phyloP scores from a whole-genome alignment of 257 asterid species.

The Coffea canephora region DNA sequence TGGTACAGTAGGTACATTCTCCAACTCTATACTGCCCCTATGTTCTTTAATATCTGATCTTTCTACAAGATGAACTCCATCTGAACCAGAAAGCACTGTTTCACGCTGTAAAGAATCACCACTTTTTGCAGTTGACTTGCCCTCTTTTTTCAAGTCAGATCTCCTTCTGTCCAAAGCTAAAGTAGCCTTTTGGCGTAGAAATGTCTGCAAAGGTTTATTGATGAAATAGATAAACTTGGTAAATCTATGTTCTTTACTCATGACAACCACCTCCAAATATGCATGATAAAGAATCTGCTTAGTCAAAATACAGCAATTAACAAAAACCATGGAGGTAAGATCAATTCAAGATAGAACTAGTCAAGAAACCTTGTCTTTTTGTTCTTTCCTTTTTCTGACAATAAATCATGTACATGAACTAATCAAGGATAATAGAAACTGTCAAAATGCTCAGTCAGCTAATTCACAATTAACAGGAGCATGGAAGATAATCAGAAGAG shows the following conservation, averaged over 20 bases:
- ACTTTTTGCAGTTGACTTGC: slow-evolving; percentile 16
- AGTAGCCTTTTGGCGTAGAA: slow-evolving; percentile 81
- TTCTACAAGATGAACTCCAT: slow-evolving; percentile 20
- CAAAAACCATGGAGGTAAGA: not conserved
- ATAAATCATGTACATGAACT: not conserved
- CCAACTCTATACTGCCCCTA: slow-evolving; percentile 26
- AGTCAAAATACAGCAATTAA: not conserved
- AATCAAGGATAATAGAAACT: not conserved
- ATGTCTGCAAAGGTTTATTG: slow-evolving; percentile 46
- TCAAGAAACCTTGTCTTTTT: not conserved
- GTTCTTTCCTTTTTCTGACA: not conserved
- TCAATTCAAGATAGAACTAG: not conserved
- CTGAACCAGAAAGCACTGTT: slow-evolving; percentile 23
- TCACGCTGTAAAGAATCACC: slow-evolving; percentile 35
- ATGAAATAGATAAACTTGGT: not conserved
- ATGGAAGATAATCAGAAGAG: not conserved
- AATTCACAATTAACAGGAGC: not conserved
- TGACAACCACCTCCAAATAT: not conserved
- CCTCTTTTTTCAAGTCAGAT: slow-evolving; percentile 35
- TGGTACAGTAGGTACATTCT: slow-evolving; percentile 12
- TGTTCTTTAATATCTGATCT: slow-evolving; percentile 17
- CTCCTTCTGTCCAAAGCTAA: slow-evolving; percentile 53
- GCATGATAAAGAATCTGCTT: not conserved
- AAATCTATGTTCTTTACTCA: not conserved
- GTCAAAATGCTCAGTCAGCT: not conserved